Conservation (phyloP, 495 filamentous ascomycete genomes). For the Chlorociboria aeruginascens region DNA sequence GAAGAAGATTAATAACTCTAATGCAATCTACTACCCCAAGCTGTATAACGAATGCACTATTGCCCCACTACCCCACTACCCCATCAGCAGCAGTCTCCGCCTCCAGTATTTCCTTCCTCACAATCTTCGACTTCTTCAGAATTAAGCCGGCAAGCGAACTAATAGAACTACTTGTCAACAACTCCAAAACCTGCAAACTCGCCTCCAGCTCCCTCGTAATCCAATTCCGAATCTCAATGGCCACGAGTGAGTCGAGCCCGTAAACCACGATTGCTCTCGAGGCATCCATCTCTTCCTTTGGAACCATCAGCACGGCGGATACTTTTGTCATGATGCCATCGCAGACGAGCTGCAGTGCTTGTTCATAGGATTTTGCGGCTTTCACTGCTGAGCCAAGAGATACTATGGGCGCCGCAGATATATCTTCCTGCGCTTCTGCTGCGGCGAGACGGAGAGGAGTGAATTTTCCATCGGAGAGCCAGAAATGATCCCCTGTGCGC, state of each 20-base stretch:
- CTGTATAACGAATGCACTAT: too few species aligned
- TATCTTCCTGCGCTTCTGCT: constrained; percentile 28
- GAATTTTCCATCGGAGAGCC: constrained; percentile 39
- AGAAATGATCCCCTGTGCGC: constrained; percentile 27
- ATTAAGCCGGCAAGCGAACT: constrained; percentile 32
- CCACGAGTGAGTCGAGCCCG: constrained; percentile 42
- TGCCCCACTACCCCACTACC: too few species aligned
- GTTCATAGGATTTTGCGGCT: constrained; percentile 25
- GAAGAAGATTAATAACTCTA: too few species aligned
- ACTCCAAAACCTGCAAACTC: constrained; percentile 40
- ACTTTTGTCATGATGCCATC: constrained; percentile 35
- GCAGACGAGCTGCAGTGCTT: constrained; percentile 34
- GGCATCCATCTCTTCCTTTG: constrained; percentile 37
- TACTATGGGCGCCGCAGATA: constrained; percentile 13
- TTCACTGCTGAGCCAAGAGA: constrained; percentile 31
- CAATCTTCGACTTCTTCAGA: constrained; percentile 22
- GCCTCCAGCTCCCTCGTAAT: constrained; percentile 35
- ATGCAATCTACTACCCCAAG: too few species aligned
- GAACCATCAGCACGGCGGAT: constrained; percentile 35
- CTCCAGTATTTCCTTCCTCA: too few species aligned
- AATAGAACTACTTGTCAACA: constrained; percentile 34
- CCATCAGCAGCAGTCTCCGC: too few species aligned
- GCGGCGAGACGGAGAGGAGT: constrained; percentile 33
- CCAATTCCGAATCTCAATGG: constrained; percentile 47
- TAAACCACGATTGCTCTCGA: constrained; percentile 33